phyloP scores from a whole-genome alignment of 257 asterid species.

The Leptodermis oblonga region DNA sequence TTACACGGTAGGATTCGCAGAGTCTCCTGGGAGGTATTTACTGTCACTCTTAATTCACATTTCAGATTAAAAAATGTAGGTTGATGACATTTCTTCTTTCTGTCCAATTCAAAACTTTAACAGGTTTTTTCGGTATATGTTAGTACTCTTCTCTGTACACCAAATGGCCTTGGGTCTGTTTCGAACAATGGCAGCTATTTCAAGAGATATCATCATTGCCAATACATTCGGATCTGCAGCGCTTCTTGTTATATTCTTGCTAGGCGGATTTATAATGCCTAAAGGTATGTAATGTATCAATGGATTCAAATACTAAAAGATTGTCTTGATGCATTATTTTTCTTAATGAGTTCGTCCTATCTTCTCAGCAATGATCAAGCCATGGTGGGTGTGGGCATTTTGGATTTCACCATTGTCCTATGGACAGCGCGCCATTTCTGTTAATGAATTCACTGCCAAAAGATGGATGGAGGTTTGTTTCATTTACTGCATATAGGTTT shows the following conservation, averaged over 20 bases:
- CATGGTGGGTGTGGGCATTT: slow-evolving; percentile 93
- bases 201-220: slow-evolving; percentile 79
- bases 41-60: slow-evolving; percentile 1
- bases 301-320: background rate
- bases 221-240: slow-evolving; percentile 90
- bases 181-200: slow-evolving; percentile 73
- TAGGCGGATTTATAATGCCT: slow-evolving; percentile 87
- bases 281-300: slow-evolving; percentile 42
- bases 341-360: slow-evolving; percentile 8
- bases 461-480: slow-evolving; percentile 74
- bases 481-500: background rate
- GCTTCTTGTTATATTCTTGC: slow-evolving; percentile 52
- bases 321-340: background rate
- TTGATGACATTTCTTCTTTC: slow-evolving; percentile 11
- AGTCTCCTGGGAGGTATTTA: slow-evolving; percentile 68
- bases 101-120: slow-evolving; percentile 15
- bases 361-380: slow-evolving; percentile 70
- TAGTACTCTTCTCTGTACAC: slow-evolving; percentile 63
- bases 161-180: slow-evolving; percentile 94
- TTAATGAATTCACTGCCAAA: slow-evolving; percentile 72
- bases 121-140: slow-evolving; percentile 73
- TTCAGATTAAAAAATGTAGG: background rate
- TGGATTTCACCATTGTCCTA: slow-evolving; percentile 87
- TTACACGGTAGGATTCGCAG: slow-evolving; percentile 75
- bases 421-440: slow-evolving; percentile 76